A percentile compares a stretch with the other conserved stretches of the same genome.
Conservation (phyloP, 768 basidiomycete species). For the Mycena rosella region DNA sequence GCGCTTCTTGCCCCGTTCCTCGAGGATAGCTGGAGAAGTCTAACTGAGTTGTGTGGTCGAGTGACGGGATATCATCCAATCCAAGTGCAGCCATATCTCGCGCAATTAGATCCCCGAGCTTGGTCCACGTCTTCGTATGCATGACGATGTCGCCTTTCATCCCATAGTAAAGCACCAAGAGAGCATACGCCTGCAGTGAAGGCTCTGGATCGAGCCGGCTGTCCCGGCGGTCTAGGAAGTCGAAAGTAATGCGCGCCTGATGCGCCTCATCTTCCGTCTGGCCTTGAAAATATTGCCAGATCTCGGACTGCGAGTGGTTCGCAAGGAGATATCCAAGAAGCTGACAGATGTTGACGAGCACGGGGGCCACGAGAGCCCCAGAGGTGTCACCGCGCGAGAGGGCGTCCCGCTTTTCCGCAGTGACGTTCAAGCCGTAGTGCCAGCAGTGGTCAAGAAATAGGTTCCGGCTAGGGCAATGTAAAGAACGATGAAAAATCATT, state of each 20-base stretch:
- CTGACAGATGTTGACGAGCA: constrained; percentile 11
- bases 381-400: constrained; percentile 16
- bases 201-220: not conserved
- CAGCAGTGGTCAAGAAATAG: constrained; percentile 23
- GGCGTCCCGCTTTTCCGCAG: constrained; percentile 13
- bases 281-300: not conserved
- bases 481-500: too few relatives aligned
- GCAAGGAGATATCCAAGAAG: constrained; percentile 20
- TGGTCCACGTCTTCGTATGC: not conserved
- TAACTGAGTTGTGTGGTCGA: not conserved
- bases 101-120: not conserved
- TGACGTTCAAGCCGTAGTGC: constrained; percentile 11
- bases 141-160: constrained; percentile 4
- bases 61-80: not conserved
- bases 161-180: not conserved
- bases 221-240: not conserved
- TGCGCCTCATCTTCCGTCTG: not conserved
- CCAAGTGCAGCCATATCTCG: not conserved
- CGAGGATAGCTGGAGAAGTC: not conserved
- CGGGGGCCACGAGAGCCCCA: not conserved
- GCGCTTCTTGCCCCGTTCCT: not conserved
- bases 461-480: constrained; percentile 8
- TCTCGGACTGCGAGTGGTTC: not conserved
- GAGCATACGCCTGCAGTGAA: constrained; percentile 5
- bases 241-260: not conserved